phyloP scores from a whole-genome alignment of 2,329 filamentous ascomycete species.

The Diaporthe vaccinii region DNA sequence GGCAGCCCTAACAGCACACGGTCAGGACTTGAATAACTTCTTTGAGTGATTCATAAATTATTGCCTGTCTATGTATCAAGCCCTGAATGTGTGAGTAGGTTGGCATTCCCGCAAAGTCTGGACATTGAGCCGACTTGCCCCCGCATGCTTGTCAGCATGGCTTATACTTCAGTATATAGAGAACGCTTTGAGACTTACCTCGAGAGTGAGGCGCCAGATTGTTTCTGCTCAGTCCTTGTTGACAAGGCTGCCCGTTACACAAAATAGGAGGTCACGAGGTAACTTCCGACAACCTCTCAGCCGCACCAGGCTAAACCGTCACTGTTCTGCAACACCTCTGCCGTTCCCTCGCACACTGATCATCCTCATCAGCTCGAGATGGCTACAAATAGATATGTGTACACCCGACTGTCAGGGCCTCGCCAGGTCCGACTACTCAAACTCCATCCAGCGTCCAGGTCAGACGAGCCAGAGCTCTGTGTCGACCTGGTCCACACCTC shows the following conservation, averaged over 20 bases:
- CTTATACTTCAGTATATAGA: too few relatives aligned
- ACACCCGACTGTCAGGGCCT: background rate
- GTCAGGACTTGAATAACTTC: background rate
- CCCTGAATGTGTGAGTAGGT: background rate
- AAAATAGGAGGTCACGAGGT: too few relatives aligned
- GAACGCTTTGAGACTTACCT: too few relatives aligned
- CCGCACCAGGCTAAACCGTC: too few relatives aligned
- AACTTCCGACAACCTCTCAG: too few relatives aligned
- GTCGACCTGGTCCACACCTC: background rate
- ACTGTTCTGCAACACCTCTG: background rate
- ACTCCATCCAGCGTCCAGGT: background rate
- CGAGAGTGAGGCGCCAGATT: too few relatives aligned
- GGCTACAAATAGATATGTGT: background rate
- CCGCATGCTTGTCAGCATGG: too few relatives aligned
- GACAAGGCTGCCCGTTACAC: too few relatives aligned
- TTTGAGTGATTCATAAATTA: too few relatives aligned
- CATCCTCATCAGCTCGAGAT: background rate
- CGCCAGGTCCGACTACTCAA: background rate
- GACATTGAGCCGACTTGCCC: background rate
- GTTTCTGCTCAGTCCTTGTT: too few relatives aligned
- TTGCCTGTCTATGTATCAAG: background rate
- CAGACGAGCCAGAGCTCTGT: background rate
- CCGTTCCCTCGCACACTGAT: background rate
- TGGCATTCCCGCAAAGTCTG: background rate
- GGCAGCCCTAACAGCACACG: background rate